Evolutionary conservation across 1,284 basidiomycete genomes (phyloP).

Genomic region (Tremellales sp.): DNA sequence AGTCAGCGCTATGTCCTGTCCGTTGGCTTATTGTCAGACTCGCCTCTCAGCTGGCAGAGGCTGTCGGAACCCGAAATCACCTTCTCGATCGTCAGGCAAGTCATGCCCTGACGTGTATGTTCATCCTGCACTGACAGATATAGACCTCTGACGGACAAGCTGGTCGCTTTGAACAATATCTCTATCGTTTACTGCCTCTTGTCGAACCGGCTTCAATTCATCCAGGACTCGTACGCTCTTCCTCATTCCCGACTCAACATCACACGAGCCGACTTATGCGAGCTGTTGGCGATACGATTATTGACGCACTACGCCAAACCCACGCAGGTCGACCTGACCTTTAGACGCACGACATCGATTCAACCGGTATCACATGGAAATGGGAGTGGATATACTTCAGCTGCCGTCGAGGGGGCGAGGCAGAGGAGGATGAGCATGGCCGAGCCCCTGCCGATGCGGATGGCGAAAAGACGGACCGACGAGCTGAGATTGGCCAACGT

Average conservation of each 20-base stretch:
- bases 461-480: slow-evolving; percentile 3
- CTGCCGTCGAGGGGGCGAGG: slow-evolving; percentile 6
- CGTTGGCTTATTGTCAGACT: neutral
- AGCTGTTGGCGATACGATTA: slow-evolving; percentile 1
- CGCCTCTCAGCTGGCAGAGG: slow-evolving; percentile 1
- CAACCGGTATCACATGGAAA: neutral
- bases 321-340: neutral
- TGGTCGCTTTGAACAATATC: slow-evolving; percentile 1
- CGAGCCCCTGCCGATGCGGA: slow-evolving; percentile 4
- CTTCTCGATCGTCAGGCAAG: slow-evolving; percentile 3
- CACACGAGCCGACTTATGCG: slow-evolving; percentile 2
- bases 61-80: slow-evolving; percentile 2
- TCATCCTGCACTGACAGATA: too few species aligned
- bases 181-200: slow-evolving; percentile 3
- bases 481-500: slow-evolving; percentile 3
- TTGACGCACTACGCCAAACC: slow-evolving; percentile 5
- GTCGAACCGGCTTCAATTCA: slow-evolving; percentile 3
- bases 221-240: neutral
- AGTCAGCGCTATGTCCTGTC: neutral
- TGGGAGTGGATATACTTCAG: neutral
- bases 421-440: slow-evolving; percentile 14
- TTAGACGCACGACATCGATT: neutral
- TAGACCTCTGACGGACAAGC: slow-evolving; percentile 2
- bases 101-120: neutral
- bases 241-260: slow-evolving; percentile 3